Evolutionary conservation across 1,139 yeast genomes (phyloP).

Genomic region (Citeromyces hawaiiensis): DNA sequence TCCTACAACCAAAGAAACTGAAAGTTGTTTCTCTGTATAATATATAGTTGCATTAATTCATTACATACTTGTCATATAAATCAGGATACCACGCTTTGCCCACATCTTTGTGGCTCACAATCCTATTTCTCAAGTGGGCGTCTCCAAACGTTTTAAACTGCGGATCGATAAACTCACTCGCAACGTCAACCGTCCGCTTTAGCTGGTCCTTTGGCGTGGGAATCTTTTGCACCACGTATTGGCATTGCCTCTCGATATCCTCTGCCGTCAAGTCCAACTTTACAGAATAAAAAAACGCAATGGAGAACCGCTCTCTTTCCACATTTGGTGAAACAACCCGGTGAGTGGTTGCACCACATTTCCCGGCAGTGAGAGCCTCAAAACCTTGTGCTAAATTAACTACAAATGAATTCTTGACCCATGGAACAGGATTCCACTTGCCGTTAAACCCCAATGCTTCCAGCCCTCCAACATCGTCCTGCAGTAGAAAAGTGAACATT

Average conservation of each 20-base stretch:
- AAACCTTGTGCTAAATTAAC: conserved; percentile 43
- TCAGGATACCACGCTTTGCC: conserved; percentile 53
- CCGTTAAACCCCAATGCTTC: conserved; percentile 55
- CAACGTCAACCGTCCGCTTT: conserved; percentile 20
- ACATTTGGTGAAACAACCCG: conserved; percentile 47
- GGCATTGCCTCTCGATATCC: background rate
- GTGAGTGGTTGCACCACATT: conserved; percentile 55
- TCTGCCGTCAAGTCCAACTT: conserved; percentile 19
- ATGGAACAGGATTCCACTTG: conserved; percentile 42
- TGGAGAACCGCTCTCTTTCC: conserved; percentile 35
- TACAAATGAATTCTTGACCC: conserved; percentile 26
- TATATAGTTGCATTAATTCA: too few relatives aligned
- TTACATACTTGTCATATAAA: conserved; percentile 15
- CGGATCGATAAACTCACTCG: conserved; percentile 27
- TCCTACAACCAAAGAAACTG: background rate
- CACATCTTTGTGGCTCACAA: conserved; percentile 57
- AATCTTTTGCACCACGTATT: background rate
- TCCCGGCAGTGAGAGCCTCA: conserved; percentile 39
- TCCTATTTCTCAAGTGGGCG: conserved; percentile 48
- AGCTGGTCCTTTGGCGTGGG: conserved; percentile 1
- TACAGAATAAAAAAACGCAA: conserved; percentile 43
- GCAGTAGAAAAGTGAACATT: conserved; percentile 45
- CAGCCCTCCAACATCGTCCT: conserved; percentile 29
- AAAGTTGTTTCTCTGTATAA: too few relatives aligned
- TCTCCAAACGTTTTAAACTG: conserved; percentile 37